A percentile compares a stretch with the other conserved stretches of the same genome.
These are phyloP conservation scores for Cyberlindnera maritima DNA, from an alignment of 805 yeast genomes.

Conservation along the genomic window DNA sequence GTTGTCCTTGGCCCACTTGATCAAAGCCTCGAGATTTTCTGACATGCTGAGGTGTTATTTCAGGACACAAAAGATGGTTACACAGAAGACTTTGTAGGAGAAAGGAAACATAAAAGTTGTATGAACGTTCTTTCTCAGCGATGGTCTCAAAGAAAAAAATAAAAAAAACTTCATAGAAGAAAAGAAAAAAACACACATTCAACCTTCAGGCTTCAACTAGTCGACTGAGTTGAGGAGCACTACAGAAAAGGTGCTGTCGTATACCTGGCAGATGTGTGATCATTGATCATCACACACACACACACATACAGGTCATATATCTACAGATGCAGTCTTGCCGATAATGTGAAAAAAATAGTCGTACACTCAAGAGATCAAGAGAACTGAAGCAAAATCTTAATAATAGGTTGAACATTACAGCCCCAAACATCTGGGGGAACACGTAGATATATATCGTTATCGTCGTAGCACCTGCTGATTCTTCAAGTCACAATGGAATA, in stretches of 20 bases:
- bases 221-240: too few species aligned
- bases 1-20: constrained; percentile 38
- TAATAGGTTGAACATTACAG: constrained; percentile 5
- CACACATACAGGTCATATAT: too few species aligned
- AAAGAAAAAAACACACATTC: too few species aligned
- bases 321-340: too few species aligned
- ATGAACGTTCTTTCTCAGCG: too few species aligned
- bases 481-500: not conserved
- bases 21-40: constrained; percentile 9
- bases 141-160: too few species aligned
- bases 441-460: constrained; percentile 1
- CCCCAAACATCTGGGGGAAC: not conserved
- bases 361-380: not conserved
- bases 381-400: not conserved
- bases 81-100: not conserved
- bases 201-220: too few species aligned
- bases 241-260: too few species aligned
- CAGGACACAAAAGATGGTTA: not conserved
- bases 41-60: not conserved
- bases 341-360: not conserved
- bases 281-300: too few species aligned
- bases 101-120: too few species aligned
- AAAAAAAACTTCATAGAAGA: too few species aligned
- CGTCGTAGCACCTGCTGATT: not conserved
- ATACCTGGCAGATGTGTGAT: too few species aligned